A percentile compares a stretch with the other conserved stretches of the same genome.
phyloP scores from a whole-genome alignment of 129 eudicot species.

The Ambrosia trifida region DNA sequence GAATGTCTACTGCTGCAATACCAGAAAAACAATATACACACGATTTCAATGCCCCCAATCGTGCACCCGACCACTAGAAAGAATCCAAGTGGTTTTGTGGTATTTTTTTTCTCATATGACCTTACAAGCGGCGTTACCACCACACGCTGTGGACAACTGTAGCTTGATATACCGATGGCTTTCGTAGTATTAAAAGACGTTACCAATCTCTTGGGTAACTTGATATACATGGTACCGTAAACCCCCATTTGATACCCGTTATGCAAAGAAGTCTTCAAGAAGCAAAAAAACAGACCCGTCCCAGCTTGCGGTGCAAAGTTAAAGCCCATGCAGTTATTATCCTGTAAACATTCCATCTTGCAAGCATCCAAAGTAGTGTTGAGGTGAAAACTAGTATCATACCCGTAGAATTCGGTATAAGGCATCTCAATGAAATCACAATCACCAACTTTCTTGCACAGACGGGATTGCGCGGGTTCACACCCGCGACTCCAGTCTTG shows the following conservation, averaged over 20 bases:
- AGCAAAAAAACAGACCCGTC: slow-evolving; percentile 15
- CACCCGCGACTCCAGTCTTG: slow-evolving; percentile 47
- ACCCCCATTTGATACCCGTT: slow-evolving; percentile 32
- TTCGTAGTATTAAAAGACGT: background rate
- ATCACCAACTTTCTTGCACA: background rate
- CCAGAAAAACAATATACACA: slow-evolving; percentile 19
- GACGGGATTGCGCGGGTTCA: slow-evolving; percentile 27
- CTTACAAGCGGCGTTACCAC: background rate
- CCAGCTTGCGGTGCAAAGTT: background rate
- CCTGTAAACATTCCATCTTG: slow-evolving; percentile 24
- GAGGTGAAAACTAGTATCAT: background rate
- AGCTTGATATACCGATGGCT: background rate
- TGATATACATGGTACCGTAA: slow-evolving; percentile 16
- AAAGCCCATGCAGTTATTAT: slow-evolving; percentile 36
- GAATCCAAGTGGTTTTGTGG: background rate
- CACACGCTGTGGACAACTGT: slow-evolving; percentile 13
- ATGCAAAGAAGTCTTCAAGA: slow-evolving; percentile 27
- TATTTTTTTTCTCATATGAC: background rate
- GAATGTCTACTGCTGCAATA: slow-evolving; percentile 7
- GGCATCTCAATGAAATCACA: slow-evolving; percentile 31
- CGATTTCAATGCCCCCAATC: slow-evolving; percentile 27
- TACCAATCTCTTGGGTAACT: slow-evolving; percentile 23
- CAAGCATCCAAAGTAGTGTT: slow-evolving; percentile 25
- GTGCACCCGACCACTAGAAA: slow-evolving; percentile 21
- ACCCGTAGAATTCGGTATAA: slow-evolving; percentile 38